Evolutionary conservation across 441 rosid genomes (phyloP), one percentile per base, ranked within the genome.

Genomic region (Arabidopsis hybrid): DNA sequence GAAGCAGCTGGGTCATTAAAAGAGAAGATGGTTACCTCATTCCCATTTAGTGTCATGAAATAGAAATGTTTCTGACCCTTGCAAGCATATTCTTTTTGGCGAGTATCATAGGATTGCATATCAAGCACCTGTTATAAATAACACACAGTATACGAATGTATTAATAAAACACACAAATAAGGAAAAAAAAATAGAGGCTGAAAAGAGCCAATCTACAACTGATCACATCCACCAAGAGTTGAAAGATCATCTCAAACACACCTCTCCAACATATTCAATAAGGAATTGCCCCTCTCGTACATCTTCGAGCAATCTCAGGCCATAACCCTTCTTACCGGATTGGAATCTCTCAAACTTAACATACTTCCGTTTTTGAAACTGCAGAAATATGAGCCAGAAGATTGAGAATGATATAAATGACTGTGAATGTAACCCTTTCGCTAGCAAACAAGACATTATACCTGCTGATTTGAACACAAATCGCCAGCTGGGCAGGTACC

Each of bases 191-290:
- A 26, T 26, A 26, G 29, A 26, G 29, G 29, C 29, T 26, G 8
- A 60, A 51, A 40, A 46, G 17, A 64, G 53, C 56, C 51, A 59
- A 59, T 58, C 56, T 18, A 59, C 45, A 65, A 51, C 69, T 66
- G 45, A 51, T 65, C 17, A 64, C 56, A 65, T 58, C 61, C 59
- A 47, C 47, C 61, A 70, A 70, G 36, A 69, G 21, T 75, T 67
- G 31, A 47, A 65, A 36, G 36, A 77, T 40, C 43, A 77, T 64
- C 56, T 39, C 47, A 77, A 60, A 63, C 60, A 71, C 87, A 95
- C 99, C 99, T 95, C 99, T 79, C 99, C 99, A 75, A 95, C 94
- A 70, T 95, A 95, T 85, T 95, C 99, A 80, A 90, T 91, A 68
- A 95, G 92, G 81, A 95, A 95, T 46, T 87, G 80, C 52, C 99